Evolutionary conservation across 2,329 filamentous ascomycete genomes (phyloP).

Genomic region (Phyllosticta paracitricarpa): DNA sequence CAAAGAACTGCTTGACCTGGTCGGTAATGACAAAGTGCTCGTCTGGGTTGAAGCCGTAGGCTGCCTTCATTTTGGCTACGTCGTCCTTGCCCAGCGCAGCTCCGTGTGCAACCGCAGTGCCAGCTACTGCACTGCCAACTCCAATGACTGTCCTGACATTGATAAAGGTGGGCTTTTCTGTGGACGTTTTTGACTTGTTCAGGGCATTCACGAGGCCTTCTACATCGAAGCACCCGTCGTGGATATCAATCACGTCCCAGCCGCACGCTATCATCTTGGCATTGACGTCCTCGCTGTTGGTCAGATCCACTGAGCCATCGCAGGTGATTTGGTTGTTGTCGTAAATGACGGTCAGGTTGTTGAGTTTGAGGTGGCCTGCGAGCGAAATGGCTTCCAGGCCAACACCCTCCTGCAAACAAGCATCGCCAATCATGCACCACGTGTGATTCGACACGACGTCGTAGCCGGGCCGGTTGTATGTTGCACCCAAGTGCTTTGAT

Average conservation of each 20-base stretch:
- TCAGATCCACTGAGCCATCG: slow-evolving; percentile 45
- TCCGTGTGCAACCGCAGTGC: slow-evolving; percentile 47
- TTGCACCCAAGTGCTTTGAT: slow-evolving; percentile 45
- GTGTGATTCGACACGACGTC: slow-evolving; percentile 43
- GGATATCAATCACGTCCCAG: slow-evolving; percentile 46
- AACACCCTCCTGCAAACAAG: slow-evolving; percentile 50
- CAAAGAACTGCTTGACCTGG: slow-evolving; percentile 43
- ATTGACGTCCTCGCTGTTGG: slow-evolving; percentile 48
- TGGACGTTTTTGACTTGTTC: slow-evolving; percentile 32
- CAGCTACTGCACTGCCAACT: slow-evolving; percentile 36
- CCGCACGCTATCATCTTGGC: slow-evolving; percentile 48
- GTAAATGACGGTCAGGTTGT: slow-evolving; percentile 49
- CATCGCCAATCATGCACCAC: slow-evolving; percentile 50
- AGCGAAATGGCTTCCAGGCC: slow-evolving; percentile 47
- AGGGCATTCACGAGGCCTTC: slow-evolving; percentile 39
- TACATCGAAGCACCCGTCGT: slow-evolving; percentile 45
- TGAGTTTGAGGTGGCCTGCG: slow-evolving; percentile 45
- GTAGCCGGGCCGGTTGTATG: slow-evolving; percentile 42
- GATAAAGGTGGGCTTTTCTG: slow-evolving; percentile 47
- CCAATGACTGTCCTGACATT: slow-evolving; percentile 50
- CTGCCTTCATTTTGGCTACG: slow-evolving; percentile 45
- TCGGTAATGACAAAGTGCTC: slow-evolving; percentile 38
- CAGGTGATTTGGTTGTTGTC: slow-evolving; percentile 54
- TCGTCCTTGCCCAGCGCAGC: slow-evolving; percentile 47
- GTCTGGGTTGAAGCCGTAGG: slow-evolving; percentile 40